Conservation (phyloP, 1,284 basidiomycete genomes). For the Exsudoporus floridanus region DNA sequence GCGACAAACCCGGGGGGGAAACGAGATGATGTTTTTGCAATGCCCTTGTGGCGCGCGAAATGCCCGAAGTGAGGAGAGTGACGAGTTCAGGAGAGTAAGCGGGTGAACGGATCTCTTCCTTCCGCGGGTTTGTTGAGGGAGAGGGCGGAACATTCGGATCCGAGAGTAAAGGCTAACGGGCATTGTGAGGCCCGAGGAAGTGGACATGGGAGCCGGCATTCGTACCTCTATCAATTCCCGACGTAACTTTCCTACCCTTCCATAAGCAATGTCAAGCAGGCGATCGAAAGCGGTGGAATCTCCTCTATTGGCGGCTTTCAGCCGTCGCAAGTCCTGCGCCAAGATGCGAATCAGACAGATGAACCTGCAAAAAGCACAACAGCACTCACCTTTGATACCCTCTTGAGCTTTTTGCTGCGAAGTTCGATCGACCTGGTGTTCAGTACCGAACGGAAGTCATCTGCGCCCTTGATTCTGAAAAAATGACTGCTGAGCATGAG, state of each 20-base stretch:
- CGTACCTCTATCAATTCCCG: conserved; percentile 63
- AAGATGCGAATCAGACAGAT: background rate
- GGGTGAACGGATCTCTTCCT: conserved; percentile 59
- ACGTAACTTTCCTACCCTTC: conserved; percentile 66
- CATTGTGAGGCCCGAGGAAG: conserved; percentile 8
- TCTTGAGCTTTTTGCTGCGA: conserved; percentile 45
- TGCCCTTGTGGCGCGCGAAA: conserved; percentile 49
- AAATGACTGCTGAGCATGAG: conserved; percentile 51
- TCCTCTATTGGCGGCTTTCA: conserved; percentile 60
- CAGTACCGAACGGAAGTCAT: conserved; percentile 52
- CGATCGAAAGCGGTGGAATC: conserved; percentile 52
- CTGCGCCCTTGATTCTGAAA: conserved; percentile 58
- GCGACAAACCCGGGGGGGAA: conserved; percentile 55
- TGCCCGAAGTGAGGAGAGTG: conserved; percentile 55
- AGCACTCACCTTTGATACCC: conserved; percentile 48
- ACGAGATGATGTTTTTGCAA: conserved; percentile 41
- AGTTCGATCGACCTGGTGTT: conserved; percentile 33
- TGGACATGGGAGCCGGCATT: background rate
- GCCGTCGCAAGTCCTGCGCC: conserved; percentile 53
- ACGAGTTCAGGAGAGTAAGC: conserved; percentile 59
- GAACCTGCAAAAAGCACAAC: background rate
- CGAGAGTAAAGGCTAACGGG: conserved; percentile 51
- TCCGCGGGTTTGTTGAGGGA: conserved; percentile 49
- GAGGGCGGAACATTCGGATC: conserved; percentile 43
- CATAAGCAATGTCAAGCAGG: conserved; percentile 77